These are phyloP conservation scores for Aureobasidium sp. DNA, from an alignment of 2,329 filamentous ascomycete genomes.

Conservation along the genomic window DNA sequence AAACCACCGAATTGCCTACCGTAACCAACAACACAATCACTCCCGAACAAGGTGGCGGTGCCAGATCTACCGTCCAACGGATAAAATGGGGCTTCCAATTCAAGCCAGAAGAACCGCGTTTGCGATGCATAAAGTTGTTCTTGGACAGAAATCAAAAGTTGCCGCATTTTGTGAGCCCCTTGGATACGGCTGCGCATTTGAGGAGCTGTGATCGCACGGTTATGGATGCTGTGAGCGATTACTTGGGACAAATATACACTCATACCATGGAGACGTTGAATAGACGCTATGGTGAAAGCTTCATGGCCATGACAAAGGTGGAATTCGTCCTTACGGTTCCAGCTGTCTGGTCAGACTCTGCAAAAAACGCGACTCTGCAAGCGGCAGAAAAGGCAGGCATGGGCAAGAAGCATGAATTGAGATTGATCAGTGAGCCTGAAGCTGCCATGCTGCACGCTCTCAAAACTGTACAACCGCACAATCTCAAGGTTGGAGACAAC, in stretches of 20 bases:
- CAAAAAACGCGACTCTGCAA: conserved; percentile 72
- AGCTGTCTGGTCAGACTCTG: conserved; percentile 76
- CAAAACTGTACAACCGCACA: conserved; percentile 70
- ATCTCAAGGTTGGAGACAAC: conserved; percentile 59
- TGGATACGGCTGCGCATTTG: conserved; percentile 64
- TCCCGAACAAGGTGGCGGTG: conserved; percentile 15
- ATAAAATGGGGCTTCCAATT: conserved; percentile 79
- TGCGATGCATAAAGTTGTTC: conserved; percentile 80
- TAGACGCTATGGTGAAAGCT: conserved; percentile 54
- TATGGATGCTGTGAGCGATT: conserved; percentile 71
- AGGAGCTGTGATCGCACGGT: conserved; percentile 70
- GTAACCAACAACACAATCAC: background rate
- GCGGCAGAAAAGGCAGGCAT: conserved; percentile 74
- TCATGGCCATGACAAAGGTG: conserved; percentile 53
- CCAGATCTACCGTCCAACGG: conserved; percentile 18
- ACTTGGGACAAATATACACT: conserved; percentile 66
- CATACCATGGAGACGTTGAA: conserved; percentile 75
- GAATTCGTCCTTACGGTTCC: conserved; percentile 77
- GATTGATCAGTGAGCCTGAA: conserved; percentile 75
- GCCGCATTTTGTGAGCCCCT: conserved; percentile 70
- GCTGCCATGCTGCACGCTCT: conserved; percentile 73
- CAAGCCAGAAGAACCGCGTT: conserved; percentile 65
- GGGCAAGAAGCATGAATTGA: conserved; percentile 55
- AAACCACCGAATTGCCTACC: background rate
- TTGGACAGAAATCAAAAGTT: conserved; percentile 74